Base-by-base conservation (phyloP, 1,284 basidiomycete genomes). In the Baeospora myosura region DNA sequence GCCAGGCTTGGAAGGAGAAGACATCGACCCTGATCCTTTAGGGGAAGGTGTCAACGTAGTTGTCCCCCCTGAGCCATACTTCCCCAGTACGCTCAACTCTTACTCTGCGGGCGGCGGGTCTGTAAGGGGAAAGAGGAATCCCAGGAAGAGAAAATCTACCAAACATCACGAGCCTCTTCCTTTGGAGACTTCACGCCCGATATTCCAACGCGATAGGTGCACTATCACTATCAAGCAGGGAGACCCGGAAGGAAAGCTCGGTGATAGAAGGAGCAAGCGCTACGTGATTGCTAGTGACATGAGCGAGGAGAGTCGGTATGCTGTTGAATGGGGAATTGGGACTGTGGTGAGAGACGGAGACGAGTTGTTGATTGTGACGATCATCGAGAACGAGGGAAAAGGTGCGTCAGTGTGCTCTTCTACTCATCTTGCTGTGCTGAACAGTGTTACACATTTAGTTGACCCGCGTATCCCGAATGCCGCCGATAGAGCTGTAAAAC, bases 281-380 rank as follows among this genome's bases (percentile, higher is more conserved):
- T 98, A 98, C 61, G 72, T 97, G 4, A 85, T 98, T 14, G 88
- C 91, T 2, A 95, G 90, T 55, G 95, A 98, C 71, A 62, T 98
- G 53, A 92, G 88, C 49, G 88, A 96, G 52, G 93, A 96, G 67
- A 84, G 80, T 62, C 72, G 85, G 26, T 96, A 91, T 62, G 92
- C 93, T 0, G 77, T 95, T 5, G 91, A 95, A 59, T 95, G 92
- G 91, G 92, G 88, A 1, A 94, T 98, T 47, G 95, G 95, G 4
- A 98, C 95, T 0, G 95, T 98, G 0, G 66, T 97, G 46, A 71
- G 93, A 48, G 94, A 98, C 61, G 95, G 95, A 0, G 95, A 98
- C 58, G 88, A 93, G 63, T 67, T 94, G 80, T 65, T 93, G 48
- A 74, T 96, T 46, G 87, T 96, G 3, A 91, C 84, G 1, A 87